Base-by-base conservation (phyloP, 1,284 basidiomycete genomes). In the Moniliophthora roreri region DNA sequence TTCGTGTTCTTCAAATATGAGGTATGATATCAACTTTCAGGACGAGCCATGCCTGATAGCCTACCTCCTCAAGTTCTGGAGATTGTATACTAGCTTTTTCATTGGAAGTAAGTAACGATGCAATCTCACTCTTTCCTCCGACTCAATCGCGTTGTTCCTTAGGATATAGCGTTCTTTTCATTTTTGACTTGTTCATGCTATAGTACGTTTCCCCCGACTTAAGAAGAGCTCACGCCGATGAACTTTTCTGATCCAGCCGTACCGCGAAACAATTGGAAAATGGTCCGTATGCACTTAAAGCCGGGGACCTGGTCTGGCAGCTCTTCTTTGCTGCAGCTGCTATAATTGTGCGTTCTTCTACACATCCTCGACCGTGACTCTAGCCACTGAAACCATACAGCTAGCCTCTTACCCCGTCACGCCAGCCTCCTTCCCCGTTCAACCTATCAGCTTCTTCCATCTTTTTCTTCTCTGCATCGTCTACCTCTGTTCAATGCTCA, bases 181-280 rank as follows among this genome's bases (percentile, higher is more conserved):
- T 93, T 9, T 91, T 93, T 63, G 85, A 90, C 63, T 92, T 41
- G 64, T 6, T 83, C 13, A 89, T 91, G 85, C 72, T 93, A 44
- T 93, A 91, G 89, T 90, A 62, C 55, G 82, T 72, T 32, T 24
- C 35, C 7, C 41, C 13, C 34, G 21, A 40, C 8, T 18, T 26
- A 9, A 15, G 48, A 35, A 21, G 38, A 24, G 51, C 28, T 53
- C 53, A 24, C 3, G 18, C 5, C 18, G 9, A 1, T 34, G 38
- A 23, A 47, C 52, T 35, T 18, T 18, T 37, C 34, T 8, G 13
- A 41, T 39, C 4, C 57, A 91, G 89, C 63, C 85, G 82, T 52
- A 83, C 81, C 50, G 75, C 82, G 15, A 73, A 82, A 55, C 73
- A 80, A 36, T 71, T 93, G 5, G 91, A 93, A 67, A 70, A 74